phyloP scores from a whole-genome alignment of 1,139 yeast species.

The Ogataea hybrid region DNA sequence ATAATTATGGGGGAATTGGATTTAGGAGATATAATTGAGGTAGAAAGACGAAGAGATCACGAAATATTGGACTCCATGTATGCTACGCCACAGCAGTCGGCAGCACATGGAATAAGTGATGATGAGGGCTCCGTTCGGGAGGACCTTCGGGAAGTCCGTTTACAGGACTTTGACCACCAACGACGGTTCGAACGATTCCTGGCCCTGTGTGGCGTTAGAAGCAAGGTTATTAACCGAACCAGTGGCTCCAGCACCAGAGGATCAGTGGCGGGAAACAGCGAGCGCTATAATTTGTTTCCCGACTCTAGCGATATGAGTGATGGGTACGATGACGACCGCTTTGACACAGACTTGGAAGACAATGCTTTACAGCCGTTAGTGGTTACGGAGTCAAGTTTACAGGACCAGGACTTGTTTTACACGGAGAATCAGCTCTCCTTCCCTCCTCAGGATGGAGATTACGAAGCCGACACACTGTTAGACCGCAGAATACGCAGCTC shows the following conservation, averaged over 20 bases:
- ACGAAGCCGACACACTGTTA: slow-evolving; percentile 7
- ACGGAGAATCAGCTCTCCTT: slow-evolving; percentile 18
- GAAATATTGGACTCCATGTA: slow-evolving; percentile 15
- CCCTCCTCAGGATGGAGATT: slow-evolving; percentile 18
- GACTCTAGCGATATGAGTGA: slow-evolving; percentile 20
- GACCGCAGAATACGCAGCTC: slow-evolving; percentile 3
- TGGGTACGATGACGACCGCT: slow-evolving; percentile 11
- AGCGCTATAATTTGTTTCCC: slow-evolving; percentile 19
- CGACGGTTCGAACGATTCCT: slow-evolving; percentile 25
- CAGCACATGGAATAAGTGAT: slow-evolving; percentile 1
- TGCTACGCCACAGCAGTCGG: slow-evolving; percentile 19
- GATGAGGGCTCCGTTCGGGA: slow-evolving; percentile 9
- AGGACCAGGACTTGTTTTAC: slow-evolving; percentile 21
- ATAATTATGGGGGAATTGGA: slow-evolving; percentile 8
- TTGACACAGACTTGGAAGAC: slow-evolving; percentile 6
- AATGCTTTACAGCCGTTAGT: slow-evolving; percentile 13
- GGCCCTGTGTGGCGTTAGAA: slow-evolving; percentile 20
- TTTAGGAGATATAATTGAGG: slow-evolving; percentile 3
- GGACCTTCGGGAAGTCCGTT: slow-evolving; percentile 11
- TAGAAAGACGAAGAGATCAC: slow-evolving; percentile 10
- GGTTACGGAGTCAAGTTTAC: slow-evolving; percentile 15
- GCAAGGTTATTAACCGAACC: slow-evolving; percentile 7
- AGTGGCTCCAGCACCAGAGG: neutral
- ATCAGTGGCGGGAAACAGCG: slow-evolving; percentile 12
- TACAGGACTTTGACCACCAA: slow-evolving; percentile 26